These are phyloP conservation scores for Candida sanyiensis DNA, from an alignment of 805 yeast genomes.

Conservation along the genomic window DNA sequence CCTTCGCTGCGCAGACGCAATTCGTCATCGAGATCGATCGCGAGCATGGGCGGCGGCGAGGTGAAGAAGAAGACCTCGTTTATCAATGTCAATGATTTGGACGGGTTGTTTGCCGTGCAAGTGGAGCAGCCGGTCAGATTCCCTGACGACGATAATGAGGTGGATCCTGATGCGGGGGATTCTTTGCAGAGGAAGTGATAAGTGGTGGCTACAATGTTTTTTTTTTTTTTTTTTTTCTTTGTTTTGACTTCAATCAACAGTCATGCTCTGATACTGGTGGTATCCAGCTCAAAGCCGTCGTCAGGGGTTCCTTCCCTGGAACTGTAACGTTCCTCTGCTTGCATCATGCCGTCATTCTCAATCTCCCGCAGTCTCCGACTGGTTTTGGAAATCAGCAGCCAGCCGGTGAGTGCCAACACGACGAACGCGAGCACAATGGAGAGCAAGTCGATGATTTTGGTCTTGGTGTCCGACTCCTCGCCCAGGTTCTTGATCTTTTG, in stretches of 20 bases:
- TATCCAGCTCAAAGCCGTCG: slow-evolving; percentile 17
- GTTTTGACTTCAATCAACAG: slow-evolving; percentile 7
- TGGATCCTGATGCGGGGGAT: slow-evolving; percentile 20
- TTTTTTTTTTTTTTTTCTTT: too few species aligned
- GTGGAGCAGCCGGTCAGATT: too few species aligned
- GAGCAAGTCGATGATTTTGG: slow-evolving; percentile 55
- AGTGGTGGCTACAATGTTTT: too few species aligned
- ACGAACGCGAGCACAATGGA: slow-evolving; percentile 53
- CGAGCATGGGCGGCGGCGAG: neutral
- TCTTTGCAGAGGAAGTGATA: too few species aligned
- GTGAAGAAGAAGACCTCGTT: neutral
- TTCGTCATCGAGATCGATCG: slow-evolving; percentile 1
- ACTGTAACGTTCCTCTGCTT: slow-evolving; percentile 4
- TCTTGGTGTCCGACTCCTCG: slow-evolving; percentile 41
- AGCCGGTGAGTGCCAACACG: slow-evolving; percentile 56
- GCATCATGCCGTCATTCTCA: slow-evolving; percentile 20
- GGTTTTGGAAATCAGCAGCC: slow-evolving; percentile 56
- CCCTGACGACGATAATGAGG: slow-evolving; percentile 6
- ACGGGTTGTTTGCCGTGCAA: slow-evolving; percentile 24
- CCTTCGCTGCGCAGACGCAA: neutral
- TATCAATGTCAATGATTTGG: slow-evolving; percentile 19
- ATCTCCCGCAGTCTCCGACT: slow-evolving; percentile 30
- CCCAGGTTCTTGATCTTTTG: slow-evolving; percentile 67
- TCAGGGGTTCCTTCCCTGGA: neutral
- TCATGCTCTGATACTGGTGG: slow-evolving; percentile 20